phyloP scores from a whole-genome alignment of 1,139 yeast genomes.

The Geotrichum phurueaensis region DNA sequence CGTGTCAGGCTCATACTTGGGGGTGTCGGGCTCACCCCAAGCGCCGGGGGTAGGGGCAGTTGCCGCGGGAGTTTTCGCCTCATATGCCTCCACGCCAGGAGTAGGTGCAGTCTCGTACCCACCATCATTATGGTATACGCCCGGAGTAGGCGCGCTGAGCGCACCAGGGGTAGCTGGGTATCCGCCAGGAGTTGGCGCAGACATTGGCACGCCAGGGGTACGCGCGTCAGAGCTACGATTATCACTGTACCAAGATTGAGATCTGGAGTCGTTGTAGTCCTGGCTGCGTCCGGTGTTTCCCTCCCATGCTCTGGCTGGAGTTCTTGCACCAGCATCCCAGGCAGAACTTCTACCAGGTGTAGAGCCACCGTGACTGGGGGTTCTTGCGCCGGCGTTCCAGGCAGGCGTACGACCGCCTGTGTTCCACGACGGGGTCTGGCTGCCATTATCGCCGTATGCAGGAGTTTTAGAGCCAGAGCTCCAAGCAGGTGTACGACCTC shows the following conservation, averaged over 20 bases:
- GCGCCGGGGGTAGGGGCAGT: conserved; percentile 39
- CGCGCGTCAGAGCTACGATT: conserved; percentile 36
- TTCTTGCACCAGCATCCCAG: conserved; percentile 29
- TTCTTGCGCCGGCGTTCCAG: conserved; percentile 41
- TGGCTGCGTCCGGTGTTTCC: conserved; percentile 28
- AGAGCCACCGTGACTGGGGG: conserved; percentile 37
- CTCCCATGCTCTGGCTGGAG: conserved; percentile 37
- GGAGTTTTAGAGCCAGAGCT: conserved; percentile 39
- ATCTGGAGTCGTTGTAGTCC: conserved; percentile 20
- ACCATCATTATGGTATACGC: conserved; percentile 38
- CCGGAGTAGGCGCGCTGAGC: conserved; percentile 38
- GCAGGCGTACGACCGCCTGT: conserved; percentile 41
- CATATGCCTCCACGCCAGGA: conserved; percentile 35
- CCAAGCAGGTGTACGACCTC: conserved; percentile 41
- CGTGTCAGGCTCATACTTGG: conserved; percentile 34
- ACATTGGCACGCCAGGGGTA: conserved; percentile 42
- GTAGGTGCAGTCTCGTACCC: conserved; percentile 41
- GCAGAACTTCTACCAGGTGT: conserved; percentile 41
- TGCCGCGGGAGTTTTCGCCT: conserved; percentile 42
- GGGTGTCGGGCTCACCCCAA: conserved; percentile 37
- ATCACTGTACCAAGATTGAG: conserved; percentile 19
- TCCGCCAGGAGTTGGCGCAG: conserved; percentile 38
- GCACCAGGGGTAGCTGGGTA: conserved; percentile 45
- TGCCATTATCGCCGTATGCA: conserved; percentile 40
- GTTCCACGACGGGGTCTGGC: conserved; percentile 45